These are phyloP conservation scores for Geotrichum restrictum DNA, from an alignment of 1,139 yeast species.

Conservation along the genomic window DNA sequence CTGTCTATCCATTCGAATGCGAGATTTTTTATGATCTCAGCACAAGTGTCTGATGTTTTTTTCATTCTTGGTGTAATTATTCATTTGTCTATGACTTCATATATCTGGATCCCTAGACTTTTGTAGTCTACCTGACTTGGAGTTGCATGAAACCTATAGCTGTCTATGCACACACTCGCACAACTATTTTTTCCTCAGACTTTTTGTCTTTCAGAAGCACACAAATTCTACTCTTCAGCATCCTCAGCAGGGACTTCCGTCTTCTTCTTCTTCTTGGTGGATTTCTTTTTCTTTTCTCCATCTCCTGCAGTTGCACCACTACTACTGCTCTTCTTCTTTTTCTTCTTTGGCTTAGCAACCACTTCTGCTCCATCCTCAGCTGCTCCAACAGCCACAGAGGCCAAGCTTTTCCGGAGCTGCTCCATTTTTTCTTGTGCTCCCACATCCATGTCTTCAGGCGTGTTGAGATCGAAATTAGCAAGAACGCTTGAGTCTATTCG, in stretches of 20 bases:
- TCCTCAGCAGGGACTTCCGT: background rate
- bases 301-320: slow-evolving; percentile 19
- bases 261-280: slow-evolving; percentile 19
- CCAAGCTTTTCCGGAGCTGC: slow-evolving; percentile 27
- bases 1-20: too few species aligned
- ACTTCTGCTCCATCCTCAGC: slow-evolving; percentile 21
- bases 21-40: too few species aligned
- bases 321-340: slow-evolving; percentile 24
- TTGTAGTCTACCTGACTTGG: too few species aligned
- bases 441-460: slow-evolving; percentile 15
- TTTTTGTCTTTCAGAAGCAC: too few species aligned
- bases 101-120: too few species aligned
- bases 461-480: slow-evolving; percentile 21
- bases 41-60: too few species aligned
- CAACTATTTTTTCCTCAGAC: too few species aligned
- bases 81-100: too few species aligned
- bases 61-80: too few species aligned
- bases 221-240: background rate
- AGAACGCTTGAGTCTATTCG: slow-evolving; percentile 25
- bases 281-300: slow-evolving; percentile 21
- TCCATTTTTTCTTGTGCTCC: slow-evolving; percentile 25
- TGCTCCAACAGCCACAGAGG: background rate
- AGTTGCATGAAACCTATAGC: too few species aligned
- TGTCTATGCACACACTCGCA: too few species aligned
- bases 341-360: slow-evolving; percentile 29